These are phyloP conservation scores for Agrocybe pediades DNA, from an alignment of 768 basidiomycete species.

Conservation along the genomic window DNA sequence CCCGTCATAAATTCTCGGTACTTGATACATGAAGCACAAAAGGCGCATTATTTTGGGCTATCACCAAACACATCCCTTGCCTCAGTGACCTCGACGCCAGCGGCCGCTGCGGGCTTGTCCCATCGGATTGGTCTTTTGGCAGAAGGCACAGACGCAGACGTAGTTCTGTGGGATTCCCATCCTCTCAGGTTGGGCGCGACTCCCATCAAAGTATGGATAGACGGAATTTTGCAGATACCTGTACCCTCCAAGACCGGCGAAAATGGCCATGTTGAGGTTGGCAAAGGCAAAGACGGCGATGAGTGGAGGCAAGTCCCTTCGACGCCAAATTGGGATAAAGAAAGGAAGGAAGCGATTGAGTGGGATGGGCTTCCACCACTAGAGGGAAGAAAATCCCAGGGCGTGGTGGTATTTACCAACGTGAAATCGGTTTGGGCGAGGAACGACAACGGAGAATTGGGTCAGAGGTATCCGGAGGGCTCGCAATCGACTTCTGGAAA, in stretches of 20 bases:
- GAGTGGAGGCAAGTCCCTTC: conserved; percentile 48
- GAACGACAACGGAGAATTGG: conserved; percentile 29
- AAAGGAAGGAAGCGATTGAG: conserved; percentile 55
- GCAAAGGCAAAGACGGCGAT: conserved; percentile 44
- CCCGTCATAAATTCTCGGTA: conserved; percentile 65
- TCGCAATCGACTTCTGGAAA: conserved; percentile 19
- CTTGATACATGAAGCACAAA: conserved; percentile 71
- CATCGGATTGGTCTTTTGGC: conserved; percentile 71
- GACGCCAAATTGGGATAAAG: conserved; percentile 66
- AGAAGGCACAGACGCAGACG: conserved; percentile 61
- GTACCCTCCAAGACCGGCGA: conserved; percentile 39
- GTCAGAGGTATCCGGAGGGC: conserved; percentile 26
- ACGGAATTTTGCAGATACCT: conserved; percentile 76
- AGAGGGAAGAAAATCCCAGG: conserved; percentile 33
- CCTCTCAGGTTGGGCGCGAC: conserved; percentile 77
- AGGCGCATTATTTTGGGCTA: conserved; percentile 70
- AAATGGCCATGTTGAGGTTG: conserved; percentile 42
- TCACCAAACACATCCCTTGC: conserved; percentile 57
- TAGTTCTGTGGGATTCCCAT: conserved; percentile 80
- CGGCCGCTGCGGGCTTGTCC: conserved; percentile 66
- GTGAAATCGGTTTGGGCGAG: conserved; percentile 55
- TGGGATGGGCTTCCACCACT: conserved; percentile 77
- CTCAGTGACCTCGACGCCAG: conserved; percentile 69
- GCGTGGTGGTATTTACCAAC: conserved; percentile 61
- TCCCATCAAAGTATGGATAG: conserved; percentile 78